Evolutionary conservation across 805 yeast genomes (phyloP).

Genomic region (Kluyveromyces dobzhanskii): DNA sequence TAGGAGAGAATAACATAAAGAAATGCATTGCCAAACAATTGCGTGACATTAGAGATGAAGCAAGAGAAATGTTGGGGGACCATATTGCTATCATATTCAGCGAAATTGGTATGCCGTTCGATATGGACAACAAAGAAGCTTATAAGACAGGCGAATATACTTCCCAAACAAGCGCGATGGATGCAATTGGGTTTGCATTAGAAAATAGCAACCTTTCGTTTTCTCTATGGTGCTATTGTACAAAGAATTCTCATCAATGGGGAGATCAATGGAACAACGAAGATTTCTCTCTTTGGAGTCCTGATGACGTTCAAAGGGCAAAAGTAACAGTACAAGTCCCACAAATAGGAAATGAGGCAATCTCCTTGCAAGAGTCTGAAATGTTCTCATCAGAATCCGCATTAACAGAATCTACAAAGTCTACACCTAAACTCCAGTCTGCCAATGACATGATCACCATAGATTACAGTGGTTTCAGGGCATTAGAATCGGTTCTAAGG

Average conservation of each 20-base stretch:
- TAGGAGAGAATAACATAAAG: constrained; percentile 76
- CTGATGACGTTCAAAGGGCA: constrained; percentile 37
- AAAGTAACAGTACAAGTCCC: constrained; percentile 8
- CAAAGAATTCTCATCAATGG: constrained; percentile 65
- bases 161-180: constrained; percentile 75
- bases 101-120: constrained; percentile 97
- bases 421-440: neutral
- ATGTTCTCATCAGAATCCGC: neutral
- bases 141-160: constrained; percentile 57
- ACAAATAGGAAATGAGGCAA: neutral
- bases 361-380: neutral
- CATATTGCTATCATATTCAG: constrained; percentile 69
- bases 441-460: constrained; percentile 2
- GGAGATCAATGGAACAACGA: constrained; percentile 95
- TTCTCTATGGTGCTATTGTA: constrained; percentile 81
- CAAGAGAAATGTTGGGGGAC: constrained; percentile 50
- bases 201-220: constrained; percentile 67
- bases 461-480: constrained; percentile 52
- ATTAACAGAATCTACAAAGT: neutral
- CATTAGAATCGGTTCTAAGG: constrained; percentile 63
- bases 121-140: constrained; percentile 78
- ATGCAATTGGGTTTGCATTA: constrained; percentile 70
- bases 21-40: constrained; percentile 65
- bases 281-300: constrained; percentile 82
- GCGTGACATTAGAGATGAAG: constrained; percentile 56